Conservation (phyloP, 2,329 filamentous ascomycete genomes). For the Colletotrichum navitas region DNA sequence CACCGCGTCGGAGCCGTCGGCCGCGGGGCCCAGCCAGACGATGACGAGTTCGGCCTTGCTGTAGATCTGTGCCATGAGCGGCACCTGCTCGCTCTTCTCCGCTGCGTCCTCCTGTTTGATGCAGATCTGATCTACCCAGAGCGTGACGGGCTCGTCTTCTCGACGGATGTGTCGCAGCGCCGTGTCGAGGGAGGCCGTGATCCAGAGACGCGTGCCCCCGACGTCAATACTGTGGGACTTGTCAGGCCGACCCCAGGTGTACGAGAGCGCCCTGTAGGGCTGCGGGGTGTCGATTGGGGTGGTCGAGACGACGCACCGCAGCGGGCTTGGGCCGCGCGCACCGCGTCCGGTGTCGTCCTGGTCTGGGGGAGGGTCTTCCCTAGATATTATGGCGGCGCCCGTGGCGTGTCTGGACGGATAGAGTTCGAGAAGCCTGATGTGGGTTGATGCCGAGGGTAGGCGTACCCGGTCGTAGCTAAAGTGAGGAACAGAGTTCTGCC, state of each 20-base stretch:
- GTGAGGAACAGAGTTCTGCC: background rate
- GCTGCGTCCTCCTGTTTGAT: slow-evolving; percentile 54
- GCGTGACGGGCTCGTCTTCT: slow-evolving; percentile 25
- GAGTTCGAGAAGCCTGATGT: slow-evolving; percentile 39
- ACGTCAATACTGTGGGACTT: slow-evolving; percentile 28
- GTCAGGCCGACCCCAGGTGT: slow-evolving; percentile 45
- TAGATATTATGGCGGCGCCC: background rate
- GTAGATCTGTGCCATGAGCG: slow-evolving; percentile 55
- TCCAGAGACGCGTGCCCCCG: slow-evolving; percentile 11
- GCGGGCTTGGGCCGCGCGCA: slow-evolving; percentile 13
- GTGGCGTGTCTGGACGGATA: slow-evolving; percentile 9
- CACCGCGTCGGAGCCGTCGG: slow-evolving; percentile 33
- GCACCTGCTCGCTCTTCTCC: slow-evolving; percentile 54
- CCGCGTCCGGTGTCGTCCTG: background rate
- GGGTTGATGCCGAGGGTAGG: slow-evolving; percentile 32
- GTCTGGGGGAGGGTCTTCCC: slow-evolving; percentile 7
- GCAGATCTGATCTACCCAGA: slow-evolving; percentile 58
- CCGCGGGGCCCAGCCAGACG: slow-evolving; percentile 52
- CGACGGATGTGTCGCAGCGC: slow-evolving; percentile 32
- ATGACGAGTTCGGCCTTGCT: slow-evolving; percentile 50
- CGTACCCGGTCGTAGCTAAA: slow-evolving; percentile 20
- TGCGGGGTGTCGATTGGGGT: slow-evolving; percentile 35
- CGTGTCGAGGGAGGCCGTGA: slow-evolving; percentile 40
- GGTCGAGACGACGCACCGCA: slow-evolving; percentile 26
- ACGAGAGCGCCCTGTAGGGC: slow-evolving; percentile 46